Base-by-base conservation (phyloP, 1,284 basidiomycete species). In the Trametes versicolor region DNA sequence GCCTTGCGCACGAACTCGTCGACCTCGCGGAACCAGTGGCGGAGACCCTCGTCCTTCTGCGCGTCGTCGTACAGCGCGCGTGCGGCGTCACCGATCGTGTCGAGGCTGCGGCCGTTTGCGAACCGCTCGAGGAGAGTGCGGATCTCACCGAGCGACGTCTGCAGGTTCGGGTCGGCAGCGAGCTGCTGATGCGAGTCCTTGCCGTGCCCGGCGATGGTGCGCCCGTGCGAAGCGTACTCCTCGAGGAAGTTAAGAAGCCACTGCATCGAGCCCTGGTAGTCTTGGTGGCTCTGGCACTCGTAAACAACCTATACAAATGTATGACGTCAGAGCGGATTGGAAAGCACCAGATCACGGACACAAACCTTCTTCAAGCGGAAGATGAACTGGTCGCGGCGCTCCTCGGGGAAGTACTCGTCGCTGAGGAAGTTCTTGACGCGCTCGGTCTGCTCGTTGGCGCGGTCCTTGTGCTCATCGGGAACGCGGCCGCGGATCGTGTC, bases 111-210 rank as follows among this genome's bases (percentile, higher is more conserved):
- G 67, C 87, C 87, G 75, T 96, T 92, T 47, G 97, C 96, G 77
- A 98, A 97, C 48, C 97, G 90, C 80, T 98, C 96, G 63, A 98
- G 86, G n/a, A 99, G 83, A 2, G 87, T 89, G 62, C 93, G 87
- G 48, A 97, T 85, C 74, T 95, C 89, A 51, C 75, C 68, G 37
- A 85, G 82, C 4, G 92, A 84, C 15, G 81, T 77, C 58, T 85
- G 81, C 69, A 96, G 80, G 17, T 81, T 77, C 2, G 84, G 81
- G 73, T 94, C 87, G 25, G 74, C 70, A 12, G 76, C 67, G 13
- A 82, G 58, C 36, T 73, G 62, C 43, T 70, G 70, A 21, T 76
- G 73, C 15, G 76, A 75, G 29, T 83, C 80, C 47, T 80, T 79
- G 36, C 80, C 81, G 25, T 79, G 76, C 29, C 77, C 75, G 36